A percentile compares a stretch with the other conserved stretches of the same genome.
phyloP scores from a whole-genome alignment of 1,284 basidiomycete species.

The Ceratobasidium theobromae region DNA sequence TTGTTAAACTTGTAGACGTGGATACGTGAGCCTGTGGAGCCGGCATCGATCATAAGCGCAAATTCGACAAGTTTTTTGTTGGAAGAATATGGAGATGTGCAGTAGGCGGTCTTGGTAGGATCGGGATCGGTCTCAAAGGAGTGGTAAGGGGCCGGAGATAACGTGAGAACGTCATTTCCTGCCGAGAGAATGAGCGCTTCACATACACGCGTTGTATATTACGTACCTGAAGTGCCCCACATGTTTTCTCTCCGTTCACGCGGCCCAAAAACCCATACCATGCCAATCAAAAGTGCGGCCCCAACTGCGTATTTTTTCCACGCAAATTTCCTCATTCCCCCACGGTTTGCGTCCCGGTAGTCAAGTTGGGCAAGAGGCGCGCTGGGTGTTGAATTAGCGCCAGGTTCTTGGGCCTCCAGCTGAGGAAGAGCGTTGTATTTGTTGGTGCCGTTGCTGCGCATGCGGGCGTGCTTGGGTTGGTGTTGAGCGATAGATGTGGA shows the following conservation, averaged over 20 bases:
- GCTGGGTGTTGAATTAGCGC: neutral
- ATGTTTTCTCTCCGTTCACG: conserved; percentile 46
- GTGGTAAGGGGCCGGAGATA: conserved; percentile 31
- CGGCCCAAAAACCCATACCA: conserved; percentile 67
- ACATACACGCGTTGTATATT: conserved; percentile 39
- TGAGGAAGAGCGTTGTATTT: conserved; percentile 27
- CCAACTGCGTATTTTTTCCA: conserved; percentile 70
- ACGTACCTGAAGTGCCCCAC: conserved; percentile 35
- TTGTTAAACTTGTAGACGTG: conserved; percentile 99
- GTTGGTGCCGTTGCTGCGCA: conserved; percentile 26
- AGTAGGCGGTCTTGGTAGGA: conserved; percentile 64
- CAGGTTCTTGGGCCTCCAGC: conserved; percentile 21
- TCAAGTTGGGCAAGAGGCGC: conserved; percentile 14
- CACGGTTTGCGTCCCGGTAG: conserved; percentile 15
- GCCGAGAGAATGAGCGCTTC: neutral
- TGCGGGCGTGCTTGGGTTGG: conserved; percentile 8
- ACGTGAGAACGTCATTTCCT: neutral
- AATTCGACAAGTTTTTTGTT: conserved; percentile 73
- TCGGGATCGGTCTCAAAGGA: conserved; percentile 67
- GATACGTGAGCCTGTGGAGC: conserved; percentile 94
- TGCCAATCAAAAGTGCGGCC: conserved; percentile 54
- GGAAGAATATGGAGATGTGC: conserved; percentile 57
- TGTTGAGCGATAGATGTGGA: conserved; percentile 20
- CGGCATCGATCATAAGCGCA: conserved; percentile 97
- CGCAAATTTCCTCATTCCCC: conserved; percentile 40